A percentile compares a stretch with the other conserved stretches of the same genome.
phyloP scores from a whole-genome alignment of 768 basidiomycete species.

The Kwoniella botswanensis region DNA sequence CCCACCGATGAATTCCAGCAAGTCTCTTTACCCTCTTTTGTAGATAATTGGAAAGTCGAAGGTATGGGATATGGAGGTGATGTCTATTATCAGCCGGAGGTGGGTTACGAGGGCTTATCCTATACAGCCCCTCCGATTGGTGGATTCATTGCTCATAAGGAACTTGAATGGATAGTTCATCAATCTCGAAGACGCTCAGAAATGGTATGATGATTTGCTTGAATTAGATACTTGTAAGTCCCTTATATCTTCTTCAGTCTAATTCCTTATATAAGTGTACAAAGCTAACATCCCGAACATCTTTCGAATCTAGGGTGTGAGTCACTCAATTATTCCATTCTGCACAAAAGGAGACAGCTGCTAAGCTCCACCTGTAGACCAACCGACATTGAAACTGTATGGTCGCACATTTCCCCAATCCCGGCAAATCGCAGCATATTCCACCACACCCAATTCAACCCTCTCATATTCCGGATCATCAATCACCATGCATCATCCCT shows the following conservation, averaged over 20 bases:
- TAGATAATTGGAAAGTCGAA: slow-evolving; percentile 29
- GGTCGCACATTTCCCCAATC: slow-evolving; percentile 60
- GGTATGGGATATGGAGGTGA: slow-evolving; percentile 45
- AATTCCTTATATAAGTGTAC: too few species aligned
- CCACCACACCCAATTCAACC: slow-evolving; percentile 50
- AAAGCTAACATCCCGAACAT: too few species aligned
- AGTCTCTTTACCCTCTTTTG: slow-evolving; percentile 32
- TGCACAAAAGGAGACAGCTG: neutral
- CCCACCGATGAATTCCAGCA: slow-evolving; percentile 49
- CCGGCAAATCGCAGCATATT: slow-evolving; percentile 60
- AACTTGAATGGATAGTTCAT: slow-evolving; percentile 48
- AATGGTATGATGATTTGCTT: slow-evolving; percentile 57
- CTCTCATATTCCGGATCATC: slow-evolving; percentile 59
- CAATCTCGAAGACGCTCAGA: slow-evolving; percentile 37
- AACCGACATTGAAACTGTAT: slow-evolving; percentile 61
- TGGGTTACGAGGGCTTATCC: slow-evolving; percentile 9
- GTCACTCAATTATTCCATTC: neutral
- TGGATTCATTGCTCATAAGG: too few species aligned
- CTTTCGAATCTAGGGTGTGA: slow-evolving; percentile 4
- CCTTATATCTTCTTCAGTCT: too few species aligned
- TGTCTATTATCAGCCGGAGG: slow-evolving; percentile 49
- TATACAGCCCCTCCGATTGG: too few species aligned
- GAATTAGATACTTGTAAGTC: slow-evolving; percentile 57
- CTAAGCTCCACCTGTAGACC: slow-evolving; percentile 48
- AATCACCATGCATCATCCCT: slow-evolving; percentile 58